These are phyloP conservation scores for Mycena citricolor DNA, from an alignment of 1,284 basidiomycete genomes.

Conservation along the genomic window DNA sequence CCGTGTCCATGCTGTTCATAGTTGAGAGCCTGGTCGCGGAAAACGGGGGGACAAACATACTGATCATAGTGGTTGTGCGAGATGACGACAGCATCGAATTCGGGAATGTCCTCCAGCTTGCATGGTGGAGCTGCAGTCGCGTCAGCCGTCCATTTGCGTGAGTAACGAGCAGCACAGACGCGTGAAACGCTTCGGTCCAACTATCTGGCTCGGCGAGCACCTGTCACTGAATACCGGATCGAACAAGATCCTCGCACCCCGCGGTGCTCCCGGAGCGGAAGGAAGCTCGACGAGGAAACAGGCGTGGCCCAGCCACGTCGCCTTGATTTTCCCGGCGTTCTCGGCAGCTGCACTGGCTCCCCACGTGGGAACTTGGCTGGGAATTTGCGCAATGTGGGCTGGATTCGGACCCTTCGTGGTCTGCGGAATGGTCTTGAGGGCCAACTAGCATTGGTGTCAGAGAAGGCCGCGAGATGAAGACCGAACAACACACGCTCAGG, in stretches of 20 bases:
- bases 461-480: too few species aligned
- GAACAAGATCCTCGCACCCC: conserved; percentile 66
- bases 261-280: conserved; percentile 29
- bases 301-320: conserved; percentile 76
- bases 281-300: conserved; percentile 72
- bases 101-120: conserved; percentile 56
- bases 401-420: conserved; percentile 22
- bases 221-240: conserved; percentile 71
- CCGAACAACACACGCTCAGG: conserved; percentile 23
- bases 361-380: conserved; percentile 40
- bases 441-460: conserved; percentile 15
- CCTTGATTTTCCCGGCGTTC: conserved; percentile 47
- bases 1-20: conserved; percentile 44
- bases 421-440: conserved; percentile 9
- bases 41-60: conserved; percentile 29
- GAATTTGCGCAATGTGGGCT: conserved; percentile 13
- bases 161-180: conserved; percentile 34
- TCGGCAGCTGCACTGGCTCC: conserved; percentile 24
- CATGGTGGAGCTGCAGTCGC: conserved; percentile 50
- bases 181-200: conserved; percentile 60
- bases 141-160: background rate
- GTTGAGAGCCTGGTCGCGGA: background rate
- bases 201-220: conserved; percentile 54
- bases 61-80: conserved; percentile 77
- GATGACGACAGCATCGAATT: conserved; percentile 65